Conservation (phyloP, 306 rosid genomes). For the Cucurbita maxima region DNA sequence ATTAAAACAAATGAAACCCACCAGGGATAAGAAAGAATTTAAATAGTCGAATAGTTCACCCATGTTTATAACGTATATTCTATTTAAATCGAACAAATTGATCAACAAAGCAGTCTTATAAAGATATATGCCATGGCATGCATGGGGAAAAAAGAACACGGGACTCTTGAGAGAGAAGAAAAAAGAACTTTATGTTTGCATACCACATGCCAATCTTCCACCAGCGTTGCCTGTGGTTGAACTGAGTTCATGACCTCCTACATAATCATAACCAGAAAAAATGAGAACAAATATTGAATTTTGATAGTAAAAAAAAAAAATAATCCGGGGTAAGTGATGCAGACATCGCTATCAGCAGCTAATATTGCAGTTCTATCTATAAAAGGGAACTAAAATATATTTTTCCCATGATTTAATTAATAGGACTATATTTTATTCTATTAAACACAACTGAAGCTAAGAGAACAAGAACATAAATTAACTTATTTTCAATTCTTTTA, state of each 20-base stretch:
- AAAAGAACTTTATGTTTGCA: slow-evolving; percentile 11
- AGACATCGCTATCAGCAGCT: neutral
- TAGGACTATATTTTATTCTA: neutral
- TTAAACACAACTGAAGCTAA: neutral
- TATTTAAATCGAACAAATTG: neutral
- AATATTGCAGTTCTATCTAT: neutral
- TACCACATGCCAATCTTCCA: slow-evolving; percentile 95
- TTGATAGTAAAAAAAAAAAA: neutral
- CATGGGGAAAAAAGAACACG: neutral
- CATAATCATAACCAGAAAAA: slow-evolving; percentile 14
- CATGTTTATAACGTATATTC: neutral
- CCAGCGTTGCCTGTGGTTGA: slow-evolving; percentile 79
- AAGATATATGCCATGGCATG: neutral
- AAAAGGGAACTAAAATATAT: neutral
- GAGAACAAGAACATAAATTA: neutral
- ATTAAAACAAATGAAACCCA: neutral
- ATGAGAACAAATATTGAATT: neutral
- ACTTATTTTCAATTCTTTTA: neutral
- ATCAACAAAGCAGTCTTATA: neutral
- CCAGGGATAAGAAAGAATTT: neutral
- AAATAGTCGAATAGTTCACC: neutral
- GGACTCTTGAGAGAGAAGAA: neutral
- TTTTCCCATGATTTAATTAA: neutral
- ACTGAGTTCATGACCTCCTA: slow-evolving; percentile 87
- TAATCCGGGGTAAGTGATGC: neutral